Percentiles rank a stretch among this genome's conserved stretches.
Evolutionary conservation across 2,329 filamentous ascomycete species (phyloP).

Genomic region (Pestalotiopsis sp.): DNA sequence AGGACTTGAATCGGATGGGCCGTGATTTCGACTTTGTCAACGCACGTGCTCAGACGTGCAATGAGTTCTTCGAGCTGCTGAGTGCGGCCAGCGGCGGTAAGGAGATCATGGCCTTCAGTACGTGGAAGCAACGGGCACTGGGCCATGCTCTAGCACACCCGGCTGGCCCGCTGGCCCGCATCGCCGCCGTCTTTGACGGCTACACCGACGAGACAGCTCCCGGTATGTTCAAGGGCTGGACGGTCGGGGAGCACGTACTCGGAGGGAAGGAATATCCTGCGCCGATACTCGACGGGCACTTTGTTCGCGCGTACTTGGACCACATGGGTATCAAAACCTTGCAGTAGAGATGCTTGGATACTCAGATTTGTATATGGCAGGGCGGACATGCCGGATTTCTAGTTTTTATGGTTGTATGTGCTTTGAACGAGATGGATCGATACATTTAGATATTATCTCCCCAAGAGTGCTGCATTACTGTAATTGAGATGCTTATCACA

Average conservation of each 20-base stretch:
- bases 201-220: slow-evolving; percentile 27
- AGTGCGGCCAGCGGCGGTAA: slow-evolving; percentile 18
- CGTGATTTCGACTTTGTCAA: slow-evolving; percentile 32
- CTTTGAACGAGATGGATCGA: no score
- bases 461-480: no score
- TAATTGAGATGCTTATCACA: no score
- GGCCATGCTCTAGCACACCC: slow-evolving; percentile 23
- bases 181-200: slow-evolving; percentile 28
- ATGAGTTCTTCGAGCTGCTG: slow-evolving; percentile 27
- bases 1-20: slow-evolving; percentile 22
- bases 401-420: no score
- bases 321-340: slow-evolving; percentile 1
- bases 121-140: slow-evolving; percentile 27
- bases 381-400: no score
- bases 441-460: no score
- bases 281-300: slow-evolving; percentile 21
- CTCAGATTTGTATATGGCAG: background rate
- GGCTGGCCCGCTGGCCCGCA: slow-evolving; percentile 26
- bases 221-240: slow-evolving; percentile 25
- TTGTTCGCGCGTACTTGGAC: slow-evolving; percentile 18
- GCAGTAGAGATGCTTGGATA: background rate
- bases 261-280: slow-evolving; percentile 25
- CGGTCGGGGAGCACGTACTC: slow-evolving; percentile 26
- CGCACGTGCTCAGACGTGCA: slow-evolving; percentile 23
- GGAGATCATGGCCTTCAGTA: slow-evolving; percentile 23